Conservation (phyloP, 768 basidiomycete species). For the Tricholoma sp. region DNA sequence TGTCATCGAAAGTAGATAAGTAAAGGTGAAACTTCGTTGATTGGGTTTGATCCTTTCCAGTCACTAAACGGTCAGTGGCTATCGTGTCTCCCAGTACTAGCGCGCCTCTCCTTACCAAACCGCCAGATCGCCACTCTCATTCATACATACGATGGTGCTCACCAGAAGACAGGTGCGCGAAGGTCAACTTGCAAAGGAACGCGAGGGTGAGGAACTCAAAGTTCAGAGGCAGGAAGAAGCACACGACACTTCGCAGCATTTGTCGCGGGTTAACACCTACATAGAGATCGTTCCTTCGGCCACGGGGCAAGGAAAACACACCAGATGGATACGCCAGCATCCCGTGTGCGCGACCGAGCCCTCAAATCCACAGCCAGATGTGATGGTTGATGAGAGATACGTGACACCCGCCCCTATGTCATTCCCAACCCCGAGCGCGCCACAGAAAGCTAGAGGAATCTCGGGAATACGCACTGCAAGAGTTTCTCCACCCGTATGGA, state of each 20-base stretch:
- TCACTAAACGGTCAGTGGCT: neutral
- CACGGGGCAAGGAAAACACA: slow-evolving; percentile 1
- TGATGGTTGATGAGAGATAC: neutral
- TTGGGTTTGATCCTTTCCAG: neutral
- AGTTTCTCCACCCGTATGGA: neutral
- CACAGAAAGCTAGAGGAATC: neutral
- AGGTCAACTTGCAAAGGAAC: neutral
- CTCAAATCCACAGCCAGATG: neutral
- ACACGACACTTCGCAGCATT: neutral
- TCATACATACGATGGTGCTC: neutral
- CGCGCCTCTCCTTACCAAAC: neutral
- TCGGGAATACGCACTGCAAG: neutral
- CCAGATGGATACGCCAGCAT: neutral
- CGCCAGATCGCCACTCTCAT: neutral
- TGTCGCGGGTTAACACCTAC: neutral
- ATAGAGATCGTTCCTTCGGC: neutral
- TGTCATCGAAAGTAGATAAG: neutral
- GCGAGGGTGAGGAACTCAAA: neutral
- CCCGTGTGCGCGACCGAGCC: neutral
- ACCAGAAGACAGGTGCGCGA: neutral
- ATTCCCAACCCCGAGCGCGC: neutral
- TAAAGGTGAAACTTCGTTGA: neutral
- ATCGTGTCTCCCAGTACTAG: neutral
- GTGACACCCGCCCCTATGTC: neutral
- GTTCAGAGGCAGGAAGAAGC: neutral